A percentile compares a stretch with the other conserved stretches of the same genome.
Evolutionary conservation across 805 yeast species (phyloP).

Genomic region (Naumovozyma dairenensis): DNA sequence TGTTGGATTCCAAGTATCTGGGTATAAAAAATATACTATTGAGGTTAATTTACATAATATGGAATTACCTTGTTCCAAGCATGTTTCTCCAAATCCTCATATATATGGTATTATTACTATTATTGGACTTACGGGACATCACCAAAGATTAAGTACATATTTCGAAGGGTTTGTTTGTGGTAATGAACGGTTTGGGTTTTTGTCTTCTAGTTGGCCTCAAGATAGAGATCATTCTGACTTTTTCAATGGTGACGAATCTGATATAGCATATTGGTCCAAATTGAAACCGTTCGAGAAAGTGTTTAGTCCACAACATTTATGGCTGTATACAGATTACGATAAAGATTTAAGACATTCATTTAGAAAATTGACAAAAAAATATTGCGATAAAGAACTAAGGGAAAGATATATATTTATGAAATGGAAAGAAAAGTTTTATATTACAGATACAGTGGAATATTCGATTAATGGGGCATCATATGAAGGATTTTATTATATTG

Average conservation of each 20-base stretch:
- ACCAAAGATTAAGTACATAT: constrained; percentile 60
- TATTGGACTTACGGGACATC: constrained; percentile 50
- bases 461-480: constrained; percentile 59
- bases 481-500: constrained; percentile 82
- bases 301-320: no score
- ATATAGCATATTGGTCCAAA: constrained; percentile 54
- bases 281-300: constrained; percentile 40
- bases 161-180: constrained; percentile 38
- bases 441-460: constrained; percentile 57
- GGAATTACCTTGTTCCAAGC: neutral
- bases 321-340: no score
- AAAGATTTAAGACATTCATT: no score
- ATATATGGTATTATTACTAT: constrained; percentile 56
- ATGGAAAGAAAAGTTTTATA: constrained; percentile 82
- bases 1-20: neutral
- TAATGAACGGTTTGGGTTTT: constrained; percentile 13
- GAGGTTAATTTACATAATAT: neutral
- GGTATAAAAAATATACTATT: constrained; percentile 37
- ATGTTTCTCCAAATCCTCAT: neutral
- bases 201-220: constrained; percentile 16
- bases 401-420: constrained; percentile 65
- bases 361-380: no score
- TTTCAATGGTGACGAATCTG: constrained; percentile 47
- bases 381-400: no score
- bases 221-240: constrained; percentile 33